Base-by-base conservation (phyloP, 768 basidiomycete species). In the Melanogaster broomeanus region DNA sequence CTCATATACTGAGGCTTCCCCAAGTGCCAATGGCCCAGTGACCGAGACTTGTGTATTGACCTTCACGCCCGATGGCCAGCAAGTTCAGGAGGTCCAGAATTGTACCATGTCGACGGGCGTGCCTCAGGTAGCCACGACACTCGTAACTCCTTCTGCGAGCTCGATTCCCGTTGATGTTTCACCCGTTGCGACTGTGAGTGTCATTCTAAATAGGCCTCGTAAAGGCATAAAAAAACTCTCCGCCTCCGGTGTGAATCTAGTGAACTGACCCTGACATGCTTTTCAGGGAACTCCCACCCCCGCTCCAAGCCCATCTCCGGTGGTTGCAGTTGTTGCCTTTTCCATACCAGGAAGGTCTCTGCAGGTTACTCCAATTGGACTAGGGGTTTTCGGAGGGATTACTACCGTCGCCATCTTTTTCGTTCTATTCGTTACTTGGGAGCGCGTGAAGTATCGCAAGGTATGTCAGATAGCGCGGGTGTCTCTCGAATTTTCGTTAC, bases 361-460 rank as follows among this genome's bases (percentile, higher is more conserved):
- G 16, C 79, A 82, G 37, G 90, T 93, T 4, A 75, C 92, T 30
- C 91, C 91, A 0, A 84, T 93, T 56, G 91, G 91, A 57, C 77
- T 93, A 38, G 88, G 87, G 45, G 79, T 94, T 10, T 93, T 89
- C 63, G 89, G 86, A 41, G 91, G 90, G 56, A 86, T 96, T 52
- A 90, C 90, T 27, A 87, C 87, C 8, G 86, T 94, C 60, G 88
- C 87, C 16, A 67, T 96, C 58, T 83, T 88, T 54, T 83, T 90
- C 21, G 88, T 95, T 51, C 86, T 81, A 45, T 73, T 92, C 67
- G 91, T 94, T 57, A 92, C 90, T 6, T 91, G 85, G 63, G 91
- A 95, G 76, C 82, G 93, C 42, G 84, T 90, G 22, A 88, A 87
- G 70, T 91, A 91, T 65, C 85, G 90, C 74, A 88, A 83, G 78